phyloP scores from a whole-genome alignment of 2,329 filamentous ascomycete species.

The Aspergillus bombycis region DNA sequence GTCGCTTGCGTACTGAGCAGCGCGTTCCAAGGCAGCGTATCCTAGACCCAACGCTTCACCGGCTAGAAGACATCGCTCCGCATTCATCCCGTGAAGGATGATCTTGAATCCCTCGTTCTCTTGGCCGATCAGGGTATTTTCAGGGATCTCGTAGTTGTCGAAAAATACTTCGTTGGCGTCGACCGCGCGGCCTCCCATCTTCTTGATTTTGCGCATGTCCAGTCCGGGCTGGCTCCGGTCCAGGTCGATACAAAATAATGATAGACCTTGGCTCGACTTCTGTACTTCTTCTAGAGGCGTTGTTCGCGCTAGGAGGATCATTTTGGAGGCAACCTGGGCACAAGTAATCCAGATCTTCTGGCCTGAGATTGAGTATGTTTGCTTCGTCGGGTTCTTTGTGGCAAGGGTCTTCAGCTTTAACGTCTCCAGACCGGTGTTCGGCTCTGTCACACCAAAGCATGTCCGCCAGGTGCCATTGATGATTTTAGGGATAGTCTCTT shows the following conservation, averaged over 20 bases:
- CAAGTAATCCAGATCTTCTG: conserved; percentile 92
- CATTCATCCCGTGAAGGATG: conserved; percentile 78
- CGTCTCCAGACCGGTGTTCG: conserved; percentile 78
- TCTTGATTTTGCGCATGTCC: conserved; percentile 72
- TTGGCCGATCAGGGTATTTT: conserved; percentile 66
- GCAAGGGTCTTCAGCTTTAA: conserved; percentile 70
- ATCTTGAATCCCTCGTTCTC: conserved; percentile 80
- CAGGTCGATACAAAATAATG: conserved; percentile 79
- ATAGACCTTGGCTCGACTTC: conserved; percentile 75
- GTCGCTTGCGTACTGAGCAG: conserved; percentile 66
- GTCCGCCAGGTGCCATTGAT: conserved; percentile 71
- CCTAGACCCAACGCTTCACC: conserved; percentile 80
- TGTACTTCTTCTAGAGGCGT: conserved; percentile 67
- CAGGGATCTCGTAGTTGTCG: conserved; percentile 71
- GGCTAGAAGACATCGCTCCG: conserved; percentile 73
- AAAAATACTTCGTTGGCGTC: conserved; percentile 91
- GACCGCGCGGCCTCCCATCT: conserved; percentile 82
- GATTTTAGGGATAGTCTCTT: conserved; percentile 68
- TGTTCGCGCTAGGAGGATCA: conserved; percentile 80
- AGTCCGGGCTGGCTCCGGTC: conserved; percentile 64
- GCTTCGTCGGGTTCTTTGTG: conserved; percentile 53
- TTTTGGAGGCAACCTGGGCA: conserved; percentile 78
- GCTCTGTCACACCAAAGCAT: conserved; percentile 86
- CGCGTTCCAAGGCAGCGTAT: conserved; percentile 68
- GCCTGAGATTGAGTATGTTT: conserved; percentile 69